Evolutionary conservation across 2,329 filamentous ascomycete species (phyloP).

Genomic region (Fonsecaea monophora): DNA sequence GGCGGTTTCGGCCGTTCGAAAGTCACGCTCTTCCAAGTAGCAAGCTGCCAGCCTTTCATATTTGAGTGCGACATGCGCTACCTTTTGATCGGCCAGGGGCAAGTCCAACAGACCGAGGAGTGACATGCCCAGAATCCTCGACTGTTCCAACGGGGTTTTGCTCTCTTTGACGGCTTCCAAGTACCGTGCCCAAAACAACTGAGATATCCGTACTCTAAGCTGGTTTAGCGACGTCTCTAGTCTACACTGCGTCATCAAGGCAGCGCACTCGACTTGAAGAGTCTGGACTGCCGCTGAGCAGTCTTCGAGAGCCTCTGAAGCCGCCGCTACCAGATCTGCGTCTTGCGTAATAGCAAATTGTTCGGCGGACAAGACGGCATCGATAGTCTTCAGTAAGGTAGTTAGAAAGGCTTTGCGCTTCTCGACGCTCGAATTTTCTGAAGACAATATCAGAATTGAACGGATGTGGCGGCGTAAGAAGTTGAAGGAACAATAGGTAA

Average conservation of each 20-base stretch:
- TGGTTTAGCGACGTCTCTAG: conserved; percentile 13
- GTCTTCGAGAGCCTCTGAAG: conserved; percentile 31
- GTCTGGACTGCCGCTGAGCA: conserved; percentile 29
- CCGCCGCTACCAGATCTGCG: conserved; percentile 4
- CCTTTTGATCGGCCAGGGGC: conserved; percentile 44
- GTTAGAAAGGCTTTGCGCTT: conserved; percentile 10
- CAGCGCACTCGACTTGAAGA: conserved; percentile 13
- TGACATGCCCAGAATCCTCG: conserved; percentile 51
- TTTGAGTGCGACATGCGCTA: conserved; percentile 52
- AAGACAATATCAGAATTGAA: not conserved
- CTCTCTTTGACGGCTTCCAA: conserved; percentile 50
- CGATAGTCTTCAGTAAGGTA: conserved; percentile 30
- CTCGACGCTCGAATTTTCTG: conserved; percentile 5
- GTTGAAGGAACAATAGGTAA: conserved; percentile 19
- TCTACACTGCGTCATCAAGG: not conserved
- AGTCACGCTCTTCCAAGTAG: conserved; percentile 49
- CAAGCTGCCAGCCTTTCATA: conserved; percentile 53
- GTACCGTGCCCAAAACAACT: conserved; percentile 57
- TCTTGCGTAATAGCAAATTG: conserved; percentile 13
- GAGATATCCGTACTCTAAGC: conserved; percentile 47
- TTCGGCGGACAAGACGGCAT: conserved; percentile 25
- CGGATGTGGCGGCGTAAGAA: conserved; percentile 17
- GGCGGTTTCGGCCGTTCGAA: conserved; percentile 45
- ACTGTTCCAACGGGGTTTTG: conserved; percentile 45
- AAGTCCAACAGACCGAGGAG: conserved; percentile 48